Evolutionary conservation across 768 basidiomycete genomes (phyloP), one percentile per base, ranked within the genome.

Genomic region (Mycena albidolilacea): DNA sequence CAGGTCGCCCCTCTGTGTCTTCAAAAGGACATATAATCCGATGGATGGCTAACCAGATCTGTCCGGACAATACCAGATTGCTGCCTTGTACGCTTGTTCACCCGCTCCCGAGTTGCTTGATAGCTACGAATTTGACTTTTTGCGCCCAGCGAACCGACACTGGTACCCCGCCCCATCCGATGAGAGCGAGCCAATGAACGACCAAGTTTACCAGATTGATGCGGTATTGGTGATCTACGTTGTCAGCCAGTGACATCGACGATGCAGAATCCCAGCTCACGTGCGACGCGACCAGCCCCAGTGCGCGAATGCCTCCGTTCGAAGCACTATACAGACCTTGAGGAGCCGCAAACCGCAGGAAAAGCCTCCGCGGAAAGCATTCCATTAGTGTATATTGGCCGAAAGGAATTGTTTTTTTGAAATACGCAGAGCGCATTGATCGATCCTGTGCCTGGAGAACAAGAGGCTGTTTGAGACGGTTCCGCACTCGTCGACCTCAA

Each of bases 1-100:
- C 58, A 48, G 14, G 30, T 41, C 46, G 30, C 35, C 37, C 35
- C 64, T 41, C 41, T 41, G 35, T 30, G 35, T 9, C 65, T 61
- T 17, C 55, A 67, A 68, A 73, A 64, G 72, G 72, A 23, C 72
- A 73, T 64, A 73, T 69, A 64, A 30, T 30, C 15, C 67, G 23
- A 37, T 52, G 35, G 60, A 44, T 59, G 38, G 15, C 59, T 65
- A 46, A 44, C 63, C 21, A 71, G 70, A 72, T 72, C 65, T 68
- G 64, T 62, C 58, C 19, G 7, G 14, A 30, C 41, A 23, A 58
- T 21, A 54, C 44, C 7, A 61, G 71, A 72, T 72, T 64, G 71
- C 41, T 69, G 57, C 30, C 54, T 64, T 72, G 65, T 64, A 41
- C 21, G 48, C 48, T 61, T 41, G 67, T 60, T 58, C 21, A 5